Evolutionary conservation across 352 stramenopile species (phyloP), one percentile per base, ranked within the genome.

Genomic region (Globisporangium acanthophoron): DNA sequence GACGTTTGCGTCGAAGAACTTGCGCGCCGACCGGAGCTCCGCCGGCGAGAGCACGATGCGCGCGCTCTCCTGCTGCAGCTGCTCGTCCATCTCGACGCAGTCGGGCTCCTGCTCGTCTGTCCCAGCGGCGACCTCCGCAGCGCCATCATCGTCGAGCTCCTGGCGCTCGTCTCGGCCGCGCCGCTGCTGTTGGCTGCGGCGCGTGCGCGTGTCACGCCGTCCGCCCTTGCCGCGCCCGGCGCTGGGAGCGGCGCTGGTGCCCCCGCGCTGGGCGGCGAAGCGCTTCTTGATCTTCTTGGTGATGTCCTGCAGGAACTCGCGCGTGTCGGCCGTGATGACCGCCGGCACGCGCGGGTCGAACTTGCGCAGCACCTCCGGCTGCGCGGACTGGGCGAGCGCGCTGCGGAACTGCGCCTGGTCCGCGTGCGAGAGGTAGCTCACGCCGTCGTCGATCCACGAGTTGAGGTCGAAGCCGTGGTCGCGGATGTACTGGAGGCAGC

Each of bases 391-490:
- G 8, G 58, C 58, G 5, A 83, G 56, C 33, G 66, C 41, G 5
- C 45, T 53, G 37, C 60, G 57, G 11, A 54, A 60, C 54, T 65
- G 46, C 15, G 33, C 61, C 55, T 90, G 80, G 50, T 90, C 82
- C 3, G 54, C 39, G 46, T 89, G 80, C 3, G 80, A 90, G 39
- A 92, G 64, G 56, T 90, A 85, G 3, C 75, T 70, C 46, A 92
- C 78, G 29, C 82, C 82, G 21, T 73, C 58, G 66, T 92, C 82
- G 40, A 92, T 78, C 82, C 82, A 92, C 5, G 55, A 52, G 62
- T 92, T 92, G 15, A 92, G 61, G 55, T 92, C 82, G 56, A 92
- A 92, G 24, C 82, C 82, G 48, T 92, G 82, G 44, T 74, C 68
- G 33, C 80, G 82, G 40, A 90, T 81, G 59, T 87, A 92, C 60